Evolutionary conservation across 2,329 filamentous ascomycete genomes (phyloP).

Genomic region (Ascochyta koolunga): DNA sequence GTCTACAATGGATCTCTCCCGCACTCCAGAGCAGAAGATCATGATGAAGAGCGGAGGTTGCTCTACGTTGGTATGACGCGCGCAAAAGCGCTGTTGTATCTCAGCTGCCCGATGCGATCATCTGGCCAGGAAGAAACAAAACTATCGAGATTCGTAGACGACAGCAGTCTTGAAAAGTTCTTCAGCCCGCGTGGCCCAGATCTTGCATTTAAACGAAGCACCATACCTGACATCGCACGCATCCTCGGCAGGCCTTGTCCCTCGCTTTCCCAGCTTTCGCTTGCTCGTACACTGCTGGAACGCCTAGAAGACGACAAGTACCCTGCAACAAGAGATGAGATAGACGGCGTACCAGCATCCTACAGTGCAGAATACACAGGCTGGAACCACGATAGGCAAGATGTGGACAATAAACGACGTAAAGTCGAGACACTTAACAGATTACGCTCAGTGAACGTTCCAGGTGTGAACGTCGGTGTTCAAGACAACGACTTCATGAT

Average conservation of each 20-base stretch:
- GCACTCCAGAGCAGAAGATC: conserved; percentile 83
- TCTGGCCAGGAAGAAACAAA: conserved; percentile 67
- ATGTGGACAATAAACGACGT: conserved; percentile 30
- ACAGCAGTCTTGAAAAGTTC: conserved; percentile 57
- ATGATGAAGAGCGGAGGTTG: conserved; percentile 83
- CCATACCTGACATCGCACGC: conserved; percentile 70
- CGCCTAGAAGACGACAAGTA: conserved; percentile 45
- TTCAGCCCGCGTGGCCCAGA: conserved; percentile 69
- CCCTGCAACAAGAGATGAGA: conserved; percentile 44
- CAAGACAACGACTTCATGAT: conserved; percentile 11
- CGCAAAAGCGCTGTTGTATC: conserved; percentile 82
- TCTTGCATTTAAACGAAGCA: conserved; percentile 63
- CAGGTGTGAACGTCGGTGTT: neutral
- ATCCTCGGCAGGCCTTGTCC: conserved; percentile 72
- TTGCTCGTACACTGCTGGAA: conserved; percentile 33
- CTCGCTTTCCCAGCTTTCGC: conserved; percentile 46
- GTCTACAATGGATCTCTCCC: conserved; percentile 91
- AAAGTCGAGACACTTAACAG: conserved; percentile 26
- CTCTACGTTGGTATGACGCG: conserved; percentile 97
- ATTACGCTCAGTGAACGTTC: neutral
- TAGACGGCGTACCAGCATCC: conserved; percentile 35
- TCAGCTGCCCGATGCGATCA: conserved; percentile 77
- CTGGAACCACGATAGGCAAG: conserved; percentile 8
- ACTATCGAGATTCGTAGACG: conserved; percentile 74
- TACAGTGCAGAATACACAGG: conserved; percentile 24